Percentiles rank a stretch among this genome's conserved stretches.
These are phyloP conservation scores for Metschnikowia arizonensis DNA, from an alignment of 805 yeast genomes.

Conservation along the genomic window DNA sequence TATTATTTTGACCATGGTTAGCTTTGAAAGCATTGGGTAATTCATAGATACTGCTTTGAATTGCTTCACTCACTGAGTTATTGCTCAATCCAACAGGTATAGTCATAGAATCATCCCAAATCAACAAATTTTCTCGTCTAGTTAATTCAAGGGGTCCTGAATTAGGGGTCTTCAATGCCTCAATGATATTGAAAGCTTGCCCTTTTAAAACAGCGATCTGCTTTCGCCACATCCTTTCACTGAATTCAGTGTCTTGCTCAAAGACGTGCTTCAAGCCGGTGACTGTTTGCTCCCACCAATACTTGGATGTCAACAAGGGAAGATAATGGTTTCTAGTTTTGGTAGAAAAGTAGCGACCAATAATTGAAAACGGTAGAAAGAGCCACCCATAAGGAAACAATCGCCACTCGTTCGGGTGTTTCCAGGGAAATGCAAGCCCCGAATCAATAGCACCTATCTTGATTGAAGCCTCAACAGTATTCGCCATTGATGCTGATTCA, in stretches of 20 bases:
- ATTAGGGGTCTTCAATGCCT: slow-evolving; percentile 50
- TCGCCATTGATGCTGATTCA: not conserved
- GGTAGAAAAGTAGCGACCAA: slow-evolving; percentile 63
- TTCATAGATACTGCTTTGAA: slow-evolving; percentile 28
- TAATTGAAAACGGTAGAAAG: slow-evolving; percentile 56
- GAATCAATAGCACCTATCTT: slow-evolving; percentile 72
- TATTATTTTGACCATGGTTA: not conserved
- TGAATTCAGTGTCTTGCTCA: slow-evolving; percentile 56
- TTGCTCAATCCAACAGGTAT: slow-evolving; percentile 40
- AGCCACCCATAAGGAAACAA: slow-evolving; percentile 79
- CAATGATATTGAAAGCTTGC: slow-evolving; percentile 73
- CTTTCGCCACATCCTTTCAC: slow-evolving; percentile 59
- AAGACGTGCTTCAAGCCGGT: slow-evolving; percentile 45
- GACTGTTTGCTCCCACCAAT: slow-evolving; percentile 69
- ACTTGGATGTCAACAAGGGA: slow-evolving; percentile 52
- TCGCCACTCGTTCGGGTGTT: slow-evolving; percentile 79
- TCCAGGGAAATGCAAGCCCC: slow-evolving; percentile 75
- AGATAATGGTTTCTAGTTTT: slow-evolving; percentile 53
- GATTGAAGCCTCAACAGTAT: slow-evolving; percentile 21
- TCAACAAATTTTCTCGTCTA: slow-evolving; percentile 51
- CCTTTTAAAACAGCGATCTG: slow-evolving; percentile 73
- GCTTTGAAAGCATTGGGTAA: not conserved
- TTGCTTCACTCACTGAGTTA: slow-evolving; percentile 38
- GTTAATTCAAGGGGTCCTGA: slow-evolving; percentile 69
- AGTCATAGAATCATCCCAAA: slow-evolving; percentile 59